These are phyloP conservation scores for Pleurotus cornucopiae DNA, from an alignment of 768 basidiomycete species.

Conservation along the genomic window DNA sequence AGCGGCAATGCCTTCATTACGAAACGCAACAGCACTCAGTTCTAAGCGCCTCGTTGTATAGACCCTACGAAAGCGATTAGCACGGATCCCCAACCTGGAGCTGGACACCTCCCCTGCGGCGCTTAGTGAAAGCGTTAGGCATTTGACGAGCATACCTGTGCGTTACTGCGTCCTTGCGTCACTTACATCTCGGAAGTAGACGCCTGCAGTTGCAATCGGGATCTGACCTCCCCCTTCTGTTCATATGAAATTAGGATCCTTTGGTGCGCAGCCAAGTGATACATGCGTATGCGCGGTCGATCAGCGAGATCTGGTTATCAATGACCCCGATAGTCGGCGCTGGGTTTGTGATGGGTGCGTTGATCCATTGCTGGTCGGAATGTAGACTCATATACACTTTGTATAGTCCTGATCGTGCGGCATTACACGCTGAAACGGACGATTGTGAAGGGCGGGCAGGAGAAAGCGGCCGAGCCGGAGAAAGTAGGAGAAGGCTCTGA, in stretches of 20 bases:
- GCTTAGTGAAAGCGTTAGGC: conserved; percentile 42
- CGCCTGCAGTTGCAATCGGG: background rate
- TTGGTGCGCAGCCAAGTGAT: conserved; percentile 43
- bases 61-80: conserved; percentile 34
- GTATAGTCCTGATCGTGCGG: conserved; percentile 50
- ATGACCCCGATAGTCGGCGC: conserved; percentile 53
- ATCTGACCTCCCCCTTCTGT: background rate
- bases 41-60: conserved; percentile 10
- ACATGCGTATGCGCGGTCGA: conserved; percentile 60
- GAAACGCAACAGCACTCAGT: background rate
- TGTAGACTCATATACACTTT: background rate
- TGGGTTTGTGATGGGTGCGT: conserved; percentile 47
- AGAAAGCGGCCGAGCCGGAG: conserved; percentile 18
- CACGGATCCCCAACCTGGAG: conserved; percentile 29
- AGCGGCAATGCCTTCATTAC: conserved; percentile 15
- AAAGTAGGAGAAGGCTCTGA: conserved; percentile 8
- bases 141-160: conserved; percentile 41
- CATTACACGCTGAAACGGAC: conserved; percentile 56
- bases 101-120: conserved; percentile 37
- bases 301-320: conserved; percentile 63
- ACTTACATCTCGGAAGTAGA: background rate
- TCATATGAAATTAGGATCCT: conserved; percentile 36
- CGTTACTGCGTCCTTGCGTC: conserved; percentile 12
- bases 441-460: conserved; percentile 34
- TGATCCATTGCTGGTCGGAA: background rate